Evolutionary conservation across 2,329 filamentous ascomycete genomes (phyloP).

Genomic region (Monilinia polystroma): DNA sequence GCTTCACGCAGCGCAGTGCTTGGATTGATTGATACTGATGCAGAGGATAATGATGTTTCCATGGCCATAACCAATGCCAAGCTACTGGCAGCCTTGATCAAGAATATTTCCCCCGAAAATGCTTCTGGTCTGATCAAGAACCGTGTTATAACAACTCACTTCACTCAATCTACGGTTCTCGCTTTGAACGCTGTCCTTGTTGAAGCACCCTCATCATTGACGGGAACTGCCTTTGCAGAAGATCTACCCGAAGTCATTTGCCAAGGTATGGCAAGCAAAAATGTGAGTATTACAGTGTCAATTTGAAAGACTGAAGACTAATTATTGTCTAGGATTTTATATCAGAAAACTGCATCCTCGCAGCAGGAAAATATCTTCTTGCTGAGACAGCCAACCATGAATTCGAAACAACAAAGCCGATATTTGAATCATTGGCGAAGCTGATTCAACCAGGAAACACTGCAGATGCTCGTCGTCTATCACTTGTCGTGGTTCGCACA

Average conservation of each 20-base stretch:
- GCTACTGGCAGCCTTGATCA: constrained; percentile 84
- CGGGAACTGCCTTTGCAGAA: constrained; percentile 63
- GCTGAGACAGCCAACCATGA: constrained; percentile 62
- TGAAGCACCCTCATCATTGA: constrained; percentile 71
- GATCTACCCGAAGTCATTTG: constrained; percentile 76
- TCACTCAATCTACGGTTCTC: constrained; percentile 76
- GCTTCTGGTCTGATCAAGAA: constrained; percentile 61
- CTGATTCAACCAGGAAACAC: constrained; percentile 76
- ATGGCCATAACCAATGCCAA: constrained; percentile 91
- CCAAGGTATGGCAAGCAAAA: constrained; percentile 74
- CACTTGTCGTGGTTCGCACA: constrained; percentile 85
- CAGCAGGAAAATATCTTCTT: constrained; percentile 86
- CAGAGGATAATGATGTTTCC: constrained; percentile 68
- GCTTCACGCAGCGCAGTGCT: constrained; percentile 82
- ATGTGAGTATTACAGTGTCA: constrained; percentile 54
- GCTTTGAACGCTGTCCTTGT: constrained; percentile 85
- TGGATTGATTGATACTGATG: constrained; percentile 81
- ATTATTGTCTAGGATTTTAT: constrained; percentile 64
- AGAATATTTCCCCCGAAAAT: constrained; percentile 74
- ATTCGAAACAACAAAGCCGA: constrained; percentile 73
- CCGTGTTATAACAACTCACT: constrained; percentile 74
- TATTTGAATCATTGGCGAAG: constrained; percentile 75
- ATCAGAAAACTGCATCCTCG: constrained; percentile 83
- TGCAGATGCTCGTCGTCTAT: constrained; percentile 79
- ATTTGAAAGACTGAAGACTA: constrained; percentile 7